Conservation (phyloP, 805 yeast species). For the Yarrowia sp. region DNA sequence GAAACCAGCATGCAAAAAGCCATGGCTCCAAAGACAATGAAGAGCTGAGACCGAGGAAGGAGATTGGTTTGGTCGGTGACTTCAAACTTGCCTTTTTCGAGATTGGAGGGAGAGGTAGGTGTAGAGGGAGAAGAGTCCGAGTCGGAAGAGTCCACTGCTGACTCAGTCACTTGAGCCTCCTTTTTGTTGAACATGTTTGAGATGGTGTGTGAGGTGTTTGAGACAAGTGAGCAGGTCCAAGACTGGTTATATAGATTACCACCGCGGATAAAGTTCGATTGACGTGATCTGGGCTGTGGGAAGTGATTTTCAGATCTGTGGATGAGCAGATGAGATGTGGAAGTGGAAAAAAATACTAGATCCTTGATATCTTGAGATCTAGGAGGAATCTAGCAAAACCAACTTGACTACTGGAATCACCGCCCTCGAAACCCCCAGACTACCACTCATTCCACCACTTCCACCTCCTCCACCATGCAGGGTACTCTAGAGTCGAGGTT, state of each 20-base stretch:
- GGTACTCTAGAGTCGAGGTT: neutral
- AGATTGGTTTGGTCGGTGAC: constrained; percentile 28
- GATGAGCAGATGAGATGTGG: neutral
- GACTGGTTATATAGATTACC: neutral
- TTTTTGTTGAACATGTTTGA: neutral
- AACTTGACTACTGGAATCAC: too few relatives aligned
- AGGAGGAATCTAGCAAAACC: too few relatives aligned
- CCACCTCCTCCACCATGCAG: neutral
- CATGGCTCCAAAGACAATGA: constrained; percentile 28
- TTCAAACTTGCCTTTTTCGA: constrained; percentile 19
- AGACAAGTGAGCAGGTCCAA: too few relatives aligned
- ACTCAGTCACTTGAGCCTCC: neutral
- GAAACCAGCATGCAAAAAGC: constrained; percentile 35
- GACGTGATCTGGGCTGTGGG: too few relatives aligned
- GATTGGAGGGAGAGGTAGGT: neutral
- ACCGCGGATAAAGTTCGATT: too few relatives aligned
- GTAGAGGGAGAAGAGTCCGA: neutral
- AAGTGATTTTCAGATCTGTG: neutral
- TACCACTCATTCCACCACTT: too few relatives aligned
- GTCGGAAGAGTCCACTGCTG: neutral
- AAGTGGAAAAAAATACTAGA: too few relatives aligned
- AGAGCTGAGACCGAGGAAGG: constrained; percentile 27
- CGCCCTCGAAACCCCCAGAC: too few relatives aligned
- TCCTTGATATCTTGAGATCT: too few relatives aligned
- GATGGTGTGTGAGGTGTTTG: neutral